phyloP scores from a whole-genome alignment of 345 rosid genomes.

The Syzygium aqueum region DNA sequence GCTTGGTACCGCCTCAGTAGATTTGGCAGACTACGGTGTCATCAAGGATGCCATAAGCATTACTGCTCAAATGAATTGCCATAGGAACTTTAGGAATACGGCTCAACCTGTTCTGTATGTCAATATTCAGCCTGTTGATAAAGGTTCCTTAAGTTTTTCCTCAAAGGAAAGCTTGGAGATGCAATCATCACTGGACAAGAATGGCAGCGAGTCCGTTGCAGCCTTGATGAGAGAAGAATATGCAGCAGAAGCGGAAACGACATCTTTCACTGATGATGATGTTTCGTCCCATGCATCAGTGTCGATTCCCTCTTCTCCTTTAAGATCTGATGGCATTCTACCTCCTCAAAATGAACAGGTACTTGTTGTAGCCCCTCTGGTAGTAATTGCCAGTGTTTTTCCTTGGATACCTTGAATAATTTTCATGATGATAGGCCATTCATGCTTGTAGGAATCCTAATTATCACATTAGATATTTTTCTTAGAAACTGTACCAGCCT shows the following conservation, averaged over 20 bases:
- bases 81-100: constrained; percentile 58
- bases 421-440: not conserved
- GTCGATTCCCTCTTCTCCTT: constrained; percentile 34
- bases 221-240: constrained; percentile 71
- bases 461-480: not conserved
- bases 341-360: constrained; percentile 48
- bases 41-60: constrained; percentile 36
- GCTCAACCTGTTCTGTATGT: constrained; percentile 61
- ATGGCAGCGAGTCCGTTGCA: constrained; percentile 60
- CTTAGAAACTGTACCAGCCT: not conserved
- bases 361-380: not conserved
- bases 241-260: constrained; percentile 70
- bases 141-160: constrained; percentile 29
- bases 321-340: constrained; percentile 34
- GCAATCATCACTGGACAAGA: constrained; percentile 27
- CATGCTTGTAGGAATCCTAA: not conserved
- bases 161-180: constrained; percentile 25
- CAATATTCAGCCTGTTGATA: constrained; percentile 48
- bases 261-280: constrained; percentile 71
- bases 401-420: not conserved
- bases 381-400: not conserved
- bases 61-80: constrained; percentile 65
- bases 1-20: constrained; percentile 65
- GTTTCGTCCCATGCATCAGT: constrained; percentile 72
- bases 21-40: constrained; percentile 70